Conservation (phyloP, 2,329 filamentous ascomycete species). For the Colletotrichum sp. region DNA sequence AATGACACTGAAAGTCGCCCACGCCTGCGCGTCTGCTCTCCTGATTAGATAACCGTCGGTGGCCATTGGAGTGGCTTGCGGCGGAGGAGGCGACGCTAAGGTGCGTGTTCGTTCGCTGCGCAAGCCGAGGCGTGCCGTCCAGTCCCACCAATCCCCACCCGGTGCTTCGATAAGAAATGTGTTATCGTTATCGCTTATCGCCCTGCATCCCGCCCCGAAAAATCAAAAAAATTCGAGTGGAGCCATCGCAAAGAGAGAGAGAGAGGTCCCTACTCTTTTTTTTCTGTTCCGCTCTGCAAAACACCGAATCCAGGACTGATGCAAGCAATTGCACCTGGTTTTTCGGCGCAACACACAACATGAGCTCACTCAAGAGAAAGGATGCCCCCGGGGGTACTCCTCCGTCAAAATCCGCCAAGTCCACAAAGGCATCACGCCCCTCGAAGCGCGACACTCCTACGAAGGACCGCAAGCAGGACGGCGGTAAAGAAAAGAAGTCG, state of each 20-base stretch:
- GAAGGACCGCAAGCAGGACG: conserved; percentile 37
- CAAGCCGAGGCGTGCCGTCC: neutral
- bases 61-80: neutral
- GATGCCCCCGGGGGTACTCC: conserved; percentile 58
- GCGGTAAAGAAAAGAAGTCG: conserved; percentile 36
- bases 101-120: neutral
- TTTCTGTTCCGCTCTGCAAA: conserved; percentile 1
- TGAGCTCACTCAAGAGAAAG: conserved; percentile 65
- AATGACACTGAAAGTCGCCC: neutral
- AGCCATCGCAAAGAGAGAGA: conserved; percentile 11
- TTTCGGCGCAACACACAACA: conserved; percentile 28
- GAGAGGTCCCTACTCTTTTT: conserved; percentile 4
- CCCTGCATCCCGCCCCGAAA: conserved; percentile 2
- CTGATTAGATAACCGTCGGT: conserved; percentile 4
- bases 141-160: neutral
- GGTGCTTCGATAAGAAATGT: neutral
- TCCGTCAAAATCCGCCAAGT: conserved; percentile 53
- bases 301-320: conserved; percentile 11
- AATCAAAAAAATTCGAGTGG: conserved; percentile 17
- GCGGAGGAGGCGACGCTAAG: neutral
- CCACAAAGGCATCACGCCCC: conserved; percentile 25
- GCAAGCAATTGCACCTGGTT: conserved; percentile 19
- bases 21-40: neutral
- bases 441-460: conserved; percentile 20
- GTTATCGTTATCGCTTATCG: conserved; percentile 18